Base-by-base conservation (phyloP, 768 basidiomycete species). In the Lentinula guzmanii region DNA sequence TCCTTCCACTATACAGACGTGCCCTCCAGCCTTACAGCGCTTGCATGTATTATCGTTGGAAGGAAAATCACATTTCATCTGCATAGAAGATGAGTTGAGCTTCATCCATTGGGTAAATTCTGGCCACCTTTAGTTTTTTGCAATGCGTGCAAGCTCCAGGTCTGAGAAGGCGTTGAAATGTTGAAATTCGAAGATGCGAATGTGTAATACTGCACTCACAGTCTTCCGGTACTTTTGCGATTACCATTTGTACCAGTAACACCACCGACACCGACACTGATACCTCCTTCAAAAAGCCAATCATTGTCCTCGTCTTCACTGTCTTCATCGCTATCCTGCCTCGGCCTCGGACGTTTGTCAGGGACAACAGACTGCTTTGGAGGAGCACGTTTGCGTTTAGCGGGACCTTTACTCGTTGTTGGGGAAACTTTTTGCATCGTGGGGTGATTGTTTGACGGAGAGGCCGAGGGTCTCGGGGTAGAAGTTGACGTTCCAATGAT, bases 61-160 rank as follows among this genome's bases (percentile, higher is more conserved):
- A 42, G 87, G 87, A 70, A 93, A 92, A 65, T 86, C 87, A 74
- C 91, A 93, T 79, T 88, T 92, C 91, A 93, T 93, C 89, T 92
- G 68, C 5, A 39, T 48, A 31, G 31, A 45, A 33, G 11, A 42
- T 4, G 43, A 43, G 10, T 9, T 34, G 18, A 45, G 34, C 21
- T 24, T 35, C 11, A 48, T 2, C 24, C 16, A 34, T 16, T 7
- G 24, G n/a, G 4, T 34, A 48, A 52, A 63, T 63, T 58, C 35
- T 18, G 50, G 59, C 45, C 64, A 88, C 90, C 87, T 93, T 93
- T 68, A 93, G 84, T 69, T 86, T 89, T 73, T 92, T 93, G 82
- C 91, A 93, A 69, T 93, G 85, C 3, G 82, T 88, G 72, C 91
- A 93, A 46, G 91, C 91, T 61, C 91, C 90, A 64, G 87, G 86